Evolutionary conservation across 352 stramenopile species (phyloP), one percentile per base, ranked within the genome.

Genomic region (Pythium dissimile): DNA sequence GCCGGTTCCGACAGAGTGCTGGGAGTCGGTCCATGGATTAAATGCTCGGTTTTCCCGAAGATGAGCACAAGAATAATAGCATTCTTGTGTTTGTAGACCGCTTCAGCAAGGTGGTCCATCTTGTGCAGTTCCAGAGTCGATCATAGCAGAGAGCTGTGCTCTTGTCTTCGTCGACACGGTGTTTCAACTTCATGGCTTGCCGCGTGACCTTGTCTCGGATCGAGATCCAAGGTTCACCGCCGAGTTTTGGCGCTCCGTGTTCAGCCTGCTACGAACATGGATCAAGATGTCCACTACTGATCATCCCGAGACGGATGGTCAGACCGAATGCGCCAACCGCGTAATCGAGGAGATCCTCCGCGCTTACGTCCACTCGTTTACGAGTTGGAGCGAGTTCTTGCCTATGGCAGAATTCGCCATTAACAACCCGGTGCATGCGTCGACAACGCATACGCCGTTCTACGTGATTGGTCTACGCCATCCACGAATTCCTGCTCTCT

Each of bases 351-450:
- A 60, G 38, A 54, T 65, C 32, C 38, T 54, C 35, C 26, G 50
- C 5, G 20, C 42, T 9, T 77, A 59, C 27, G 50, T 64, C 9
- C 37, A 20, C 13, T 30, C 43, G 12, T 64, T 55, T 1, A 26
- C 18, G n/a, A 24, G n/a, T 10, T 75, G 64, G 59, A 50, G 37
- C 4, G 15, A 37, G 2, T 28, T 16, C 13, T 30, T 77, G 0
- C 46, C 62, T 3, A 42, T 72, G 13, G 66, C 59, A 30, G 50
- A 71, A 31, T 72, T 73, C 35, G 66, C 50, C 5, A 72, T 73
- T 30, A 69, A 66, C 48, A 69, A 69, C 18, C 41, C 51, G 13
- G 59, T 67, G 28, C 57, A 67, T 27, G 60, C 43, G 11, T 73
- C 57, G 11, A 67, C 64, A 2, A 46, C 52, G 20, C 47, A 43